Conservation (phyloP, 2,329 filamentous ascomycete genomes). For the Elsinoe ampelina region DNA sequence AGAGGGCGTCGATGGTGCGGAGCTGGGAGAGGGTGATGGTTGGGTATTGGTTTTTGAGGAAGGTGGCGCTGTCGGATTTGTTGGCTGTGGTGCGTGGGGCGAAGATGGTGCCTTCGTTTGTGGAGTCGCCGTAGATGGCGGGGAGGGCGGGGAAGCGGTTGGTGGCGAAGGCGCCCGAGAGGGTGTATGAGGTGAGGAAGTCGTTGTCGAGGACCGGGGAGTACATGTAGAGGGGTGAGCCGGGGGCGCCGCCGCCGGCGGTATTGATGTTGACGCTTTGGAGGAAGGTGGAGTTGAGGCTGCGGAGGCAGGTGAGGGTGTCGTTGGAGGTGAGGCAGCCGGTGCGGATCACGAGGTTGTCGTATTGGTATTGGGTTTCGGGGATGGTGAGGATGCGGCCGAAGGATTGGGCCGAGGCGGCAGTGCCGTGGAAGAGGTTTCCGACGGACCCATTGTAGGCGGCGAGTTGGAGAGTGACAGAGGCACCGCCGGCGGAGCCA, state of each 20-base stretch:
- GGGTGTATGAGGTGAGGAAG: conserved; percentile 43
- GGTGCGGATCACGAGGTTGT: conserved; percentile 42
- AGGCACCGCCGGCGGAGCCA: conserved; percentile 57
- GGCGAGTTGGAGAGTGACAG: conserved; percentile 55
- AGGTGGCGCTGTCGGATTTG: conserved; percentile 42
- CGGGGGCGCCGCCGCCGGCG: conserved; percentile 36
- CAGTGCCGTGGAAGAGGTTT: conserved; percentile 44
- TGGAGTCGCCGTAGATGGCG: conserved; percentile 47
- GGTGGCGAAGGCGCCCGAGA: conserved; percentile 35
- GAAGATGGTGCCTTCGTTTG: conserved; percentile 58
- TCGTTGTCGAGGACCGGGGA: conserved; percentile 43
- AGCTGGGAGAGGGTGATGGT: conserved; percentile 45
- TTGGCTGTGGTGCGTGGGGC: conserved; percentile 42
- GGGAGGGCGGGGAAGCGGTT: conserved; percentile 45
- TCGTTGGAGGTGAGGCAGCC: conserved; percentile 34
- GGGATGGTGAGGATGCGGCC: conserved; percentile 38
- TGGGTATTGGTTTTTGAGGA: conserved; percentile 51
- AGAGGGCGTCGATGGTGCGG: conserved; percentile 43
- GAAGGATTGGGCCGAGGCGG: conserved; percentile 47
- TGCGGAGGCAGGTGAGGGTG: conserved; percentile 43
- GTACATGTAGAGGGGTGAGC: conserved; percentile 42
- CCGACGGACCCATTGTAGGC: conserved; percentile 42
- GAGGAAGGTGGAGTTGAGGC: conserved; percentile 34
- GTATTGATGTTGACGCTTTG: conserved; percentile 39
- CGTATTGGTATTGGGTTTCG: conserved; percentile 44